Evolutionary conservation across 2,329 filamentous ascomycete genomes (phyloP).

Genomic region (Clonostachys solani): DNA sequence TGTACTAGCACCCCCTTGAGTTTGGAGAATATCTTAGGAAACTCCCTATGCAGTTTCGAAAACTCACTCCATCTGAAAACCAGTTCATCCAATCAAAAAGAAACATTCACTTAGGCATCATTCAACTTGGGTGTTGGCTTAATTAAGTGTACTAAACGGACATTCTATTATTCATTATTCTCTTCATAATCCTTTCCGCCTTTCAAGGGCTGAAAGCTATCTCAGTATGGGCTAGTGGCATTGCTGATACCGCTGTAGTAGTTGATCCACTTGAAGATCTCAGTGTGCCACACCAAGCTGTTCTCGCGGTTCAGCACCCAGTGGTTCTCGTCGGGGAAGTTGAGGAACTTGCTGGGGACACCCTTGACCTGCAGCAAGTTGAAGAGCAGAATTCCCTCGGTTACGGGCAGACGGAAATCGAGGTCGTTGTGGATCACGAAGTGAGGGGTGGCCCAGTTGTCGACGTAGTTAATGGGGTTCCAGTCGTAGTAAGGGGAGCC

Average conservation of each 20-base stretch:
- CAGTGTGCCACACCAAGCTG: slow-evolving; percentile 76
- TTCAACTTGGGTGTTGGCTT: no score
- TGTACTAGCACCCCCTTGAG: no score
- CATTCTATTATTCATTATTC: neutral
- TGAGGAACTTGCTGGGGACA: slow-evolving; percentile 67
- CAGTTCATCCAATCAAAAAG: no score
- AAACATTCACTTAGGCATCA: no score
- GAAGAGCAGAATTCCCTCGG: slow-evolving; percentile 73
- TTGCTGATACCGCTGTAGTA: slow-evolving; percentile 39
- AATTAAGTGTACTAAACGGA: no score
- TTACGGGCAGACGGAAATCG: slow-evolving; percentile 80
- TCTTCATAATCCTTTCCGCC: neutral
- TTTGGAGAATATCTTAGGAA: no score
- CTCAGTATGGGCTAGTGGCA: neutral
- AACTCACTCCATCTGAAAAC: no score
- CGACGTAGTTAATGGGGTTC: slow-evolving; percentile 14
- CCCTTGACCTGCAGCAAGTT: slow-evolving; percentile 69
- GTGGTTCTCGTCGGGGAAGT: slow-evolving; percentile 66
- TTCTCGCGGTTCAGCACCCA: slow-evolving; percentile 85
- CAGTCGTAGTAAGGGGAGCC: slow-evolving; percentile 53
- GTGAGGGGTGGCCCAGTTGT: slow-evolving; percentile 74
- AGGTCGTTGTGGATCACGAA: slow-evolving; percentile 79
- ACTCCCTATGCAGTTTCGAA: no score
- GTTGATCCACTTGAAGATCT: slow-evolving; percentile 71
- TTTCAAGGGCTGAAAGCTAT: neutral